Base-by-base conservation (phyloP, 345 rosid genomes). In the Firmiana major region DNA sequence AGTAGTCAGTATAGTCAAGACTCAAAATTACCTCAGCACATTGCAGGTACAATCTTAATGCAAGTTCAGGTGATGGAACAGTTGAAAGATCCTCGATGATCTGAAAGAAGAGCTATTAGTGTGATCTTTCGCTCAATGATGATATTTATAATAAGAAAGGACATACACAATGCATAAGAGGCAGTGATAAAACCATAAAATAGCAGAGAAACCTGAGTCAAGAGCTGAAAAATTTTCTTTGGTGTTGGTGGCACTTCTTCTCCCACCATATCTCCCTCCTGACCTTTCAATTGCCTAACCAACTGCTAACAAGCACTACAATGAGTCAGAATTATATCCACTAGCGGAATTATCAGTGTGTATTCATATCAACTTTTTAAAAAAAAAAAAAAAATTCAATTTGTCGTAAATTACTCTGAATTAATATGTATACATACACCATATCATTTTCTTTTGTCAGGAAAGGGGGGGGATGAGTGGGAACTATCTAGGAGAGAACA, bases 41-140 rank as follows among this genome's bases (percentile, higher is more conserved):
- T 63, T 92, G 91, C 60, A 94, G 89, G 82, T 89, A 91, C 81
- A 94, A 81, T 81, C 93, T 82, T 77, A 94, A 85, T 55, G 97
- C 97, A 80, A 90, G 79, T 84, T 94, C 98, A 81, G 98, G 97
- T 17, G 89, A 86, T 68, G 92, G 90, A 80, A 91, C 87, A 72
- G 83, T 82, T 63, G 87, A 85, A 75, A 94, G 90, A 48, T 81
- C 88, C 85, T 92, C 97, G 34, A 94, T 83, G 55, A 85, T 89
- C 98, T 92, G 91, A 19, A 77, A 11, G 15, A 65, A 75, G 58
- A 80, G 67, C 36, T 48, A 67, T 68, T 7, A 51, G 71, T n/a
- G 64, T 68, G 22, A 73, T 36, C 63, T 68, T 51, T 62, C 13
- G 71, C 48, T 54, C 10, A n/a, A 5, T n/a, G 24, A 22, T 15